A percentile compares a stretch with the other conserved stretches of the same genome.
phyloP scores from a whole-genome alignment of 441 rosid species.

The Erodium moschatum region DNA sequence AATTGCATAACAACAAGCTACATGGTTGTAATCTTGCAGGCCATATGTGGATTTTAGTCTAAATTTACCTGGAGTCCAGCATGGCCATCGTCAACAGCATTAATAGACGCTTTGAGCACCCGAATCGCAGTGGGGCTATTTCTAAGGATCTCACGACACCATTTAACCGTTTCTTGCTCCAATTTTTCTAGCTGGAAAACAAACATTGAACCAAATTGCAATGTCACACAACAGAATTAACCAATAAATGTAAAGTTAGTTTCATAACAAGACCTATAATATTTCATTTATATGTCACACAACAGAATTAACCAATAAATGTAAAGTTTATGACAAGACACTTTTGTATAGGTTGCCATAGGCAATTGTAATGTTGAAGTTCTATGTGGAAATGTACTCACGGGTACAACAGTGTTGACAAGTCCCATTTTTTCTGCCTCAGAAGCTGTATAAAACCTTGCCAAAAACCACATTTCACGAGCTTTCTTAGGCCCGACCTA shows the following conservation, averaged over 20 bases:
- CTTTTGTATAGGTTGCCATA: no score
- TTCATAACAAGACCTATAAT: no score
- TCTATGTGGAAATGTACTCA: slow-evolving; percentile 26
- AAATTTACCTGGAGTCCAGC: slow-evolving; percentile 68
- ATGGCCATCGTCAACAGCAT: no score
- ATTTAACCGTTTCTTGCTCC: slow-evolving; percentile 76
- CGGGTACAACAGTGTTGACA: slow-evolving; percentile 71
- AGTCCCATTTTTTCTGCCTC: slow-evolving; percentile 97
- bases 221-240: no score
- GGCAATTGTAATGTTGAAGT: no score
- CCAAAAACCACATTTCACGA: slow-evolving; percentile 85
- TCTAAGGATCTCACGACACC: slow-evolving; percentile 74
- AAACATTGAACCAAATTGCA: background rate
- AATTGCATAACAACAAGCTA: no score
- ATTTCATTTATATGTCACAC: no score
- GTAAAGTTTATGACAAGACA: no score
- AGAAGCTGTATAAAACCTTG: slow-evolving; percentile 71
- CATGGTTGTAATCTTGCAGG: no score
- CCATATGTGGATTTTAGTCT: background rate
- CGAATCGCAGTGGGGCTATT: slow-evolving; percentile 83
- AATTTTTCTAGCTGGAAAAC: slow-evolving; percentile 49
- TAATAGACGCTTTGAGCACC: no score
- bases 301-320: no score
- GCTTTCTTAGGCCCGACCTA: slow-evolving; percentile 91
- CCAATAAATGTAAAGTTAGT: no score